Percentiles rank a stretch among this genome's conserved stretches.
phyloP scores from a whole-genome alignment of 2,329 filamentous ascomycete species.

The Hymenoscyphus fructigenus region DNA sequence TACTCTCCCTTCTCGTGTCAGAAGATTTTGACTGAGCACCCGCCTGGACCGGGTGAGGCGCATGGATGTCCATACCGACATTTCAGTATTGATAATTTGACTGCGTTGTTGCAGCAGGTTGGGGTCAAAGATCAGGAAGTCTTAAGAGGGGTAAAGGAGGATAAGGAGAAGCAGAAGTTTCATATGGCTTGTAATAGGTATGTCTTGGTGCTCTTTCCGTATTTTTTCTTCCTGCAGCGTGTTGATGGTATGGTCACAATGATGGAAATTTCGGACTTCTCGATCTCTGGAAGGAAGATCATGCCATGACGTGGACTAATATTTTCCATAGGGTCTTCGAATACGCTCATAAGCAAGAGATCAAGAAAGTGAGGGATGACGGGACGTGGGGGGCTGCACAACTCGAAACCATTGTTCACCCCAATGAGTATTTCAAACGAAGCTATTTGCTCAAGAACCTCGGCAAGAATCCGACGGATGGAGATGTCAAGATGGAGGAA shows the following conservation, averaged over 20 bases:
- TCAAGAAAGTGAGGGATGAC: conserved; percentile 75
- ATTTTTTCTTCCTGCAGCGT: neutral
- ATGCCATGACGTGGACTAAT: neutral
- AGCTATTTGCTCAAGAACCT: conserved; percentile 87
- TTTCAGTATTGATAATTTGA: conserved; percentile 84
- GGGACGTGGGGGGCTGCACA: conserved; percentile 70
- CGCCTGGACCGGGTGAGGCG: conserved; percentile 80
- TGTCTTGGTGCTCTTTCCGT: conserved; percentile 26
- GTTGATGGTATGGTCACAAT: neutral
- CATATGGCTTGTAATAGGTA: conserved; percentile 94
- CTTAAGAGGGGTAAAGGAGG: conserved; percentile 78
- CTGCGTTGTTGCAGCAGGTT: conserved; percentile 70
- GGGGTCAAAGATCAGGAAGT: conserved; percentile 78
- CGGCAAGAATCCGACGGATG: conserved; percentile 39
- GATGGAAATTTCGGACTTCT: neutral
- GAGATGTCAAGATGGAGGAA: conserved; percentile 58
- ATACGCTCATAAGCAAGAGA: conserved; percentile 73
- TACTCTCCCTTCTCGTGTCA: conserved; percentile 94
- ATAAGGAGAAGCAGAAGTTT: conserved; percentile 83
- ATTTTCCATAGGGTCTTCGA: conserved; percentile 73
- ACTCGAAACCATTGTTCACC: conserved; percentile 93
- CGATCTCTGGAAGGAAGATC: neutral
- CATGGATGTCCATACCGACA: conserved; percentile 98
- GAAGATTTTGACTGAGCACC: conserved; percentile 87
- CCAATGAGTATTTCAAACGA: conserved; percentile 96